Conservation (phyloP, 352 stramenopile genomes). For the Phytophthora multivora region DNA sequence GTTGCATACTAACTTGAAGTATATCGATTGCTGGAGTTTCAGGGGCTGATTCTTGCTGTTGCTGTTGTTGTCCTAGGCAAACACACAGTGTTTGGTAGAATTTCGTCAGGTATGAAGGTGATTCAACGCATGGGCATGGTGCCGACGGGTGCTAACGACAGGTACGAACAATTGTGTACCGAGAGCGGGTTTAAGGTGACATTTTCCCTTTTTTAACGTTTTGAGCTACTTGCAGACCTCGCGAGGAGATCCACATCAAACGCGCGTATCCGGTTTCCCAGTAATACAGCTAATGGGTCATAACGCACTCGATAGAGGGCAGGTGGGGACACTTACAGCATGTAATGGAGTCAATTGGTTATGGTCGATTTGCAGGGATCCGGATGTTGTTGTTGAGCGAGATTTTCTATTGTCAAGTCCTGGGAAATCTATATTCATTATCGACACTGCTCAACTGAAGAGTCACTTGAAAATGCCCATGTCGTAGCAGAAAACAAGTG, state of each 20-base stretch:
- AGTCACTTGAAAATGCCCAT: conserved; percentile 32
- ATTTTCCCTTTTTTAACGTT: background rate
- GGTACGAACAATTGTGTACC: conserved; percentile 34
- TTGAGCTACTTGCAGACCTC: conserved; percentile 48
- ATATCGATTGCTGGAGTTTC: no score
- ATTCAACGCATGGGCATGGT: conserved; percentile 92
- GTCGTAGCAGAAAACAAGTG: conserved; percentile 17
- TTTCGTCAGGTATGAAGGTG: conserved; percentile 93
- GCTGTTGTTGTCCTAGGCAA: conserved; percentile 64
- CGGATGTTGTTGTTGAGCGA: background rate
- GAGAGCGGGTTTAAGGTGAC: background rate
- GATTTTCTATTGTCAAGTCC: no score
- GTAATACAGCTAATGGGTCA: conserved; percentile 22
- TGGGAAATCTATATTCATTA: background rate
- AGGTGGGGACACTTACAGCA: conserved; percentile 1
- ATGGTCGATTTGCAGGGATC: background rate
- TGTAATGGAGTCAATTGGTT: conserved; percentile 15
- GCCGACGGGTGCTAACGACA: conserved; percentile 87
- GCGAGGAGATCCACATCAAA: conserved; percentile 80
- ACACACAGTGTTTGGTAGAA: conserved; percentile 93
- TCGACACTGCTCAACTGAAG: conserved; percentile 17
- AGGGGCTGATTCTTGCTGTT: background rate
- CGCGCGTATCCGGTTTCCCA: conserved; percentile 67
- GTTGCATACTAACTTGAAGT: background rate
- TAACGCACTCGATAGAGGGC: no score